phyloP scores from a whole-genome alignment of 495 filamentous ascomycete genomes.

The Penicillium cosmopolitanum region DNA sequence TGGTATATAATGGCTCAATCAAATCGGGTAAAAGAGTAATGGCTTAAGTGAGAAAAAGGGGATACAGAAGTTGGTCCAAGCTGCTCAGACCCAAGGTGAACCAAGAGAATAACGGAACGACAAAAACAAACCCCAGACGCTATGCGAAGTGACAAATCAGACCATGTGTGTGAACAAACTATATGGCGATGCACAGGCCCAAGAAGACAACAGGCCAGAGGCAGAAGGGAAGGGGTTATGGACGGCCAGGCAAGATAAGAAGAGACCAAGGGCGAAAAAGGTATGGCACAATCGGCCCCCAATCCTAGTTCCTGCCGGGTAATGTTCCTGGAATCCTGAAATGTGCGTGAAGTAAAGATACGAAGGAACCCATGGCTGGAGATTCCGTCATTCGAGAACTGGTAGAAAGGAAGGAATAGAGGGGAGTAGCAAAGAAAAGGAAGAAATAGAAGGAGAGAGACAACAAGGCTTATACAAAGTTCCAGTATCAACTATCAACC shows the following conservation, averaged over 20 bases:
- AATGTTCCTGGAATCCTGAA: constrained; percentile 11
- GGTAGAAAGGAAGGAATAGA: constrained; percentile 11
- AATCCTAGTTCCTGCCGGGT: neutral
- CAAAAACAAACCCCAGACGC: constrained; percentile 42
- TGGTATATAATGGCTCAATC: neutral
- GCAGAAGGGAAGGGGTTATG: neutral
- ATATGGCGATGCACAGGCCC: constrained; percentile 26
- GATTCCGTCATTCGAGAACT: constrained; percentile 1
- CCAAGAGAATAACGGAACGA: constrained; percentile 13
- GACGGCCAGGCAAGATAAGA: neutral
- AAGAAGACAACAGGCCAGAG: constrained; percentile 8
- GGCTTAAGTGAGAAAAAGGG: constrained; percentile 10
- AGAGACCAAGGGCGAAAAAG: constrained; percentile 4
- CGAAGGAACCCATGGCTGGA: constrained; percentile 4
- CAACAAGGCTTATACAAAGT: constrained; percentile 33
- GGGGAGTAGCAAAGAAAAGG: neutral
- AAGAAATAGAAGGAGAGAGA: constrained; percentile 15
- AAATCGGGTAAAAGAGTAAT: constrained; percentile 4
- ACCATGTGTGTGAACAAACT: constrained; percentile 32
- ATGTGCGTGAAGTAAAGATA: constrained; percentile 21
- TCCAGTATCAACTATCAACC: constrained; percentile 23
- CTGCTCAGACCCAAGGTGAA: constrained; percentile 11
- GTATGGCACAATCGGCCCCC: neutral
- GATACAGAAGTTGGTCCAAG: constrained; percentile 17
- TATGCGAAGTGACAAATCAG: constrained; percentile 46